Evolutionary conservation across 768 basidiomycete genomes (phyloP).

Genomic region (Clitopilus hobsonii): DNA sequence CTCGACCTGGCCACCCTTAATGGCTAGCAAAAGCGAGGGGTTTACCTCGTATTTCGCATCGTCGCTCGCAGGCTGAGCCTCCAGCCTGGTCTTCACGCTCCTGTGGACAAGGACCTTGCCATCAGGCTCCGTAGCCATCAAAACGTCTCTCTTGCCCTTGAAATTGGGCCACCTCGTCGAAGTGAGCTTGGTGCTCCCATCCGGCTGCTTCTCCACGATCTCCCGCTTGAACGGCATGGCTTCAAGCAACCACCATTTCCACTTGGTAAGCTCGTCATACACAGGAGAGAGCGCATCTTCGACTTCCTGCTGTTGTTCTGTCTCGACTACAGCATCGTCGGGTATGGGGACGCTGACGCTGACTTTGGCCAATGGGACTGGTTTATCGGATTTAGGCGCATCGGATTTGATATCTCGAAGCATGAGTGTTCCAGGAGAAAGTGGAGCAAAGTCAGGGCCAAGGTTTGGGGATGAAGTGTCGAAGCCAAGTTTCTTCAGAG

Average conservation of each 20-base stretch:
- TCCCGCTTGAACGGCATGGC: conserved; percentile 17
- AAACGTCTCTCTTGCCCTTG: conserved; percentile 24
- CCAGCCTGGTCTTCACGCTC: conserved; percentile 31
- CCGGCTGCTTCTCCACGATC: background rate
- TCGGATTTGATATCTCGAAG: background rate
- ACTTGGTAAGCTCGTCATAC: conserved; percentile 45
- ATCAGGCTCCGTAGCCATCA: conserved; percentile 15
- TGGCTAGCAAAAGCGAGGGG: conserved; percentile 21
- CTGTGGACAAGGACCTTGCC: conserved; percentile 26
- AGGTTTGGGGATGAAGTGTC: conserved; percentile 19
- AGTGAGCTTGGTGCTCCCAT: conserved; percentile 11
- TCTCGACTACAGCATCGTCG: conserved; percentile 4
- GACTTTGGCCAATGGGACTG: background rate
- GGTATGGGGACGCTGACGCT: no score
- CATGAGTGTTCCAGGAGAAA: background rate
- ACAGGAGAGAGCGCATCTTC: conserved; percentile 38
- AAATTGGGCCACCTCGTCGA: conserved; percentile 15
- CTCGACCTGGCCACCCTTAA: conserved; percentile 17
- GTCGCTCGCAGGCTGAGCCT: conserved; percentile 23
- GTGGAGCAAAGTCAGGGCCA: background rate
- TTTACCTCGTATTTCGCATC: conserved; percentile 24
- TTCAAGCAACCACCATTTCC: conserved; percentile 41
- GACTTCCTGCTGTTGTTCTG: conserved; percentile 47
- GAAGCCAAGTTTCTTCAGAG: conserved; percentile 34
- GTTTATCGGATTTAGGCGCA: background rate